Conservation (phyloP, 1,139 yeast species). For the Kluyveromyces sp. region DNA sequence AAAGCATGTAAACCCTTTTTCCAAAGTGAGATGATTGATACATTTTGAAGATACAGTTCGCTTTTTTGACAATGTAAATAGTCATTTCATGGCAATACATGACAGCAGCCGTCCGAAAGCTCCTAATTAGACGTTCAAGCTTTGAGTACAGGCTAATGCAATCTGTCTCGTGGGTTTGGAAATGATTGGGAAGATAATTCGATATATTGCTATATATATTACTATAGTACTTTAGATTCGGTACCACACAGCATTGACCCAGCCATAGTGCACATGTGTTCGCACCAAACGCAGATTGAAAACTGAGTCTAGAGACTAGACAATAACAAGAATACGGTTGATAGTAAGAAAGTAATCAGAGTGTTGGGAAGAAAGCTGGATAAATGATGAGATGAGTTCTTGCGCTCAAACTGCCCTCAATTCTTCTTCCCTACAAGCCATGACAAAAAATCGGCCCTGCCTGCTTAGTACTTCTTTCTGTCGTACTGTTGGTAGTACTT, state of each 20-base stretch:
- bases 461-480: constrained; percentile 29
- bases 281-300: neutral
- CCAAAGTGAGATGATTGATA: too few relatives aligned
- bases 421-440: too few relatives aligned
- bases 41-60: too few relatives aligned
- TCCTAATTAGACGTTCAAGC: too few relatives aligned
- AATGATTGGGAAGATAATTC: neutral
- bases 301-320: neutral
- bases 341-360: neutral
- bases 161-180: neutral
- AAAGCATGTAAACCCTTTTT: too few relatives aligned
- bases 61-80: too few relatives aligned
- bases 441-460: too few relatives aligned
- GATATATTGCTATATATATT: neutral
- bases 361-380: neutral
- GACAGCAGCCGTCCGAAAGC: too few relatives aligned
- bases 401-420: too few relatives aligned
- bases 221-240: neutral
- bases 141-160: too few relatives aligned
- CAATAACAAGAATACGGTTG: neutral
- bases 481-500: constrained; percentile 47
- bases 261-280: neutral
- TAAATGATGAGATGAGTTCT: too few relatives aligned
- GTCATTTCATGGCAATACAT: too few relatives aligned
- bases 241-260: neutral